Base-by-base conservation (phyloP, 306 rosid species). In the Gynostemma pentaphyllum region DNA sequence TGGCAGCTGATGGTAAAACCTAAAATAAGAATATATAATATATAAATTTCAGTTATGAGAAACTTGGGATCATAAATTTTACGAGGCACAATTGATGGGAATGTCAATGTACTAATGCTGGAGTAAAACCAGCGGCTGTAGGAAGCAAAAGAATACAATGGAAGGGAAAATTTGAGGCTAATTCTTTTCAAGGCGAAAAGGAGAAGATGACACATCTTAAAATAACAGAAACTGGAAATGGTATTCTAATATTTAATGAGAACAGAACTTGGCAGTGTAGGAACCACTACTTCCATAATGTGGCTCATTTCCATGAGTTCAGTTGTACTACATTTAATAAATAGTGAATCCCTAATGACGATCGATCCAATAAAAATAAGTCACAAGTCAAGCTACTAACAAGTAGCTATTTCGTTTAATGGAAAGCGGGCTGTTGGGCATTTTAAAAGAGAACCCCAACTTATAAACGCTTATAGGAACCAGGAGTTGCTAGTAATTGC, bases 1-100 rank as follows among this genome's bases (percentile, higher is more conserved):
- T 78, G 55, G 86, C 83, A 62, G 83, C 83, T 46, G 86, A 81
- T 26, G 86, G 86, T 71, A 81, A 70, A 56, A 81, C 86, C 86
- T 81, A 73, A 44, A 45, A 24, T 47, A 18, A 46, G 39, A 39
- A 66, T 16, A 44, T 21, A 62, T 1, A 22, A n/a, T n/a, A n/a
- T n/a, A n/a, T n/a, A 10, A 24, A 6, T 24, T 41, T 44, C 13
- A 12, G 22, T 22, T 30, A 46, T 29, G 7, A 66, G 21, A 32
- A 65, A 18, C 45, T 9, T 16, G 18, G n/a, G 18, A 16, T 10
- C 55, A 63, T 45, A 30, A 22, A 60, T 9, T 19, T 22, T 22
- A 39, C 22, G 48, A 10, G 1, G 13, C 21, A 36, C 32, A 39
- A 37, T 7, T n/a, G n/a, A n/a, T n/a, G n/a, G 26, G 12, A 0